Conservation (phyloP, 2,329 filamentous ascomycete genomes). For the Fusarium vanettenii region DNA sequence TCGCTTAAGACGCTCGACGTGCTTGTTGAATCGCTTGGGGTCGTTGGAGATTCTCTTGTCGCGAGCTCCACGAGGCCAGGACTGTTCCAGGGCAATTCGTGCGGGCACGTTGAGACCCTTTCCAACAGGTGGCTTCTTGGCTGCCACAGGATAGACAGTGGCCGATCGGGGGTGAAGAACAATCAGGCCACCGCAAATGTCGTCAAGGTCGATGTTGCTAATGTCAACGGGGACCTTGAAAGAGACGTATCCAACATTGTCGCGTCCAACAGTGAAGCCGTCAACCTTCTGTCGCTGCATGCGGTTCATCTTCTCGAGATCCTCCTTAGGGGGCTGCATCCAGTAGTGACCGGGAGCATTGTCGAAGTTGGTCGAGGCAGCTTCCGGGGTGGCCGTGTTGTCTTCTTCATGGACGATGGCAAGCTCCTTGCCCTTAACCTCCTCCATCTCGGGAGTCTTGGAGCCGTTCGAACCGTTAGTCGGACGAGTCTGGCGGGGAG, state of each 20-base stretch:
- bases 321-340: constrained; percentile 81
- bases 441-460: constrained; percentile 73
- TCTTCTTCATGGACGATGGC: constrained; percentile 82
- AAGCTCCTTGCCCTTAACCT: constrained; percentile 79
- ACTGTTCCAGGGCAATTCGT: constrained; percentile 88
- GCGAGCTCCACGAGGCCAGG: constrained; percentile 79
- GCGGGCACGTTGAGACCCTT: constrained; percentile 94
- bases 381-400: constrained; percentile 44
- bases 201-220: constrained; percentile 80
- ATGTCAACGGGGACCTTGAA: constrained; percentile 89
- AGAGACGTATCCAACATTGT: constrained; percentile 82
- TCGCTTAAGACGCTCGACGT: constrained; percentile 82
- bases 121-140: constrained; percentile 84
- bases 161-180: constrained; percentile 80
- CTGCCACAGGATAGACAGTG: constrained; percentile 84
- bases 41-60: constrained; percentile 66
- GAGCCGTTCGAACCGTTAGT: constrained; percentile 53
- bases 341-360: constrained; percentile 82
- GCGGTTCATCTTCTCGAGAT: constrained; percentile 83
- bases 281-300: constrained; percentile 80
- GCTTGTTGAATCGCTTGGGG: constrained; percentile 79
- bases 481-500: constrained; percentile 62
- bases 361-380: constrained; percentile 47
- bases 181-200: constrained; percentile 83
- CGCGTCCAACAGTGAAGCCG: constrained; percentile 84